Evolutionary conservation across 306 rosid species (phyloP).

Genomic region (Luffa aegyptiaca): DNA sequence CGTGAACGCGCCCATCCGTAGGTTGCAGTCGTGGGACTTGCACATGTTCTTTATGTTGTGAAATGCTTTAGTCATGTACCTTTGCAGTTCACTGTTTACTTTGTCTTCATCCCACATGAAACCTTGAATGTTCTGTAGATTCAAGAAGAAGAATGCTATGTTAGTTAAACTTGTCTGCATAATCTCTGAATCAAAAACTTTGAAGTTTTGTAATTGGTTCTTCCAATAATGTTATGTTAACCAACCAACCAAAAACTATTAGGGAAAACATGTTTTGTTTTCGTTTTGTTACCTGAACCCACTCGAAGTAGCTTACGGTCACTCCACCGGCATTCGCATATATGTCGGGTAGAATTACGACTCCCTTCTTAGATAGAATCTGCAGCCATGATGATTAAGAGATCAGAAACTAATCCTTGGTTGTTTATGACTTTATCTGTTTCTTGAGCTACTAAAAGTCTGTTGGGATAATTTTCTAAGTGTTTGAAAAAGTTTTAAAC

Average conservation of each 20-base stretch:
- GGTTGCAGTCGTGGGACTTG: slow-evolving; percentile 45
- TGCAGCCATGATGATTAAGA: slow-evolving; percentile 17
- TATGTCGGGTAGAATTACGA: slow-evolving; percentile 40
- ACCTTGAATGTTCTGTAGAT: slow-evolving; percentile 47
- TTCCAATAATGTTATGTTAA: neutral
- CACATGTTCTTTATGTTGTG: slow-evolving; percentile 49
- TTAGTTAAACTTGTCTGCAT: neutral
- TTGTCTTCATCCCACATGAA: slow-evolving; percentile 63
- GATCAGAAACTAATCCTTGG: neutral
- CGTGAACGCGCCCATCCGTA: slow-evolving; percentile 58
- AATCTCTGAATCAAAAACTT: neutral
- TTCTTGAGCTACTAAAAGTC: neutral
- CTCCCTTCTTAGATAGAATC: slow-evolving; percentile 53
- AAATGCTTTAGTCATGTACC: slow-evolving; percentile 45
- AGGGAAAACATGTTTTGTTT: neutral
- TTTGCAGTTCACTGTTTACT: slow-evolving; percentile 37
- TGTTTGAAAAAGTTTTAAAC: too few species aligned
- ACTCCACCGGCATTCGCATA: slow-evolving; percentile 53
- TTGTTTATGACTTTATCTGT: neutral
- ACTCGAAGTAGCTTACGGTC: slow-evolving; percentile 53
- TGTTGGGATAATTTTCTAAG: too few species aligned
- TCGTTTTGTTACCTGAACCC: slow-evolving; percentile 45
- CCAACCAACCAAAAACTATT: neutral
- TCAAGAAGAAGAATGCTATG: neutral
- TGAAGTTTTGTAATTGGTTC: neutral